phyloP scores from a whole-genome alignment of 768 basidiomycete species.

The Paxillus ammoniavirescens region DNA sequence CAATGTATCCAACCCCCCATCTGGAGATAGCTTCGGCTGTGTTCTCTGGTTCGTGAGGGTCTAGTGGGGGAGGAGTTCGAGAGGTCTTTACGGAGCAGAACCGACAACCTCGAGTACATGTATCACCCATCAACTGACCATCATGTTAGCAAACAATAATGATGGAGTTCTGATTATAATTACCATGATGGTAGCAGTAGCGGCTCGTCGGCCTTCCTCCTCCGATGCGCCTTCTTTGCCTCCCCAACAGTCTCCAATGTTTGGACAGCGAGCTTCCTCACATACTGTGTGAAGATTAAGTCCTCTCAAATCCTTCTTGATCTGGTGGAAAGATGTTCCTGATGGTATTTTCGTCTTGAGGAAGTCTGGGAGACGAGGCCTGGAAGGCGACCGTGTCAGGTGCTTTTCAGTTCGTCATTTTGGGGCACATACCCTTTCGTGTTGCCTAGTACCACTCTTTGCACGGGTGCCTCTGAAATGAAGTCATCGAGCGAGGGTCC shows the following conservation, averaged over 20 bases:
- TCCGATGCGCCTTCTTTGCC: conserved; percentile 67
- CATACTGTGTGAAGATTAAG: conserved; percentile 94
- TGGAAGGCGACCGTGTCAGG: conserved; percentile 27
- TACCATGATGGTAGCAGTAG: conserved; percentile 99
- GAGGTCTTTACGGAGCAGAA: conserved; percentile 99
- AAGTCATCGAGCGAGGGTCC: conserved; percentile 85
- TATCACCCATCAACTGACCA: conserved; percentile 93
- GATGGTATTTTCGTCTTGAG: conserved; percentile 92
- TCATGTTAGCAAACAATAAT: conserved; percentile 5
- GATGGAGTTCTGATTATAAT: conserved; percentile 13
- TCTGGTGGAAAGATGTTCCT: conserved; percentile 82
- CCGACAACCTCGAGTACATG: conserved; percentile 95
- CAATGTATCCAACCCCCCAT: conserved; percentile 98
- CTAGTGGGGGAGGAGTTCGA: conserved; percentile 80
- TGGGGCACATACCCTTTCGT: conserved; percentile 53
- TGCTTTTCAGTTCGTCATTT: neutral
- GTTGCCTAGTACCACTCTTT: conserved; percentile 71
- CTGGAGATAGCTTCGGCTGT: conserved; percentile 97
- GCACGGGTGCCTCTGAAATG: conserved; percentile 53
- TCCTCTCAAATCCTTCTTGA: conserved; percentile 93
- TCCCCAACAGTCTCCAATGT: conserved; percentile 99
- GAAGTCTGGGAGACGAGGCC: conserved; percentile 83
- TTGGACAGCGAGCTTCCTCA: conserved; percentile 98
- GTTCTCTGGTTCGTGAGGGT: conserved; percentile 96
- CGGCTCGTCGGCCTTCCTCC: conserved; percentile 72